A percentile compares a stretch with the other conserved stretches of the same genome.
Evolutionary conservation across 345 rosid genomes (phyloP).

Genomic region (Eucalyptus urophylla): DNA sequence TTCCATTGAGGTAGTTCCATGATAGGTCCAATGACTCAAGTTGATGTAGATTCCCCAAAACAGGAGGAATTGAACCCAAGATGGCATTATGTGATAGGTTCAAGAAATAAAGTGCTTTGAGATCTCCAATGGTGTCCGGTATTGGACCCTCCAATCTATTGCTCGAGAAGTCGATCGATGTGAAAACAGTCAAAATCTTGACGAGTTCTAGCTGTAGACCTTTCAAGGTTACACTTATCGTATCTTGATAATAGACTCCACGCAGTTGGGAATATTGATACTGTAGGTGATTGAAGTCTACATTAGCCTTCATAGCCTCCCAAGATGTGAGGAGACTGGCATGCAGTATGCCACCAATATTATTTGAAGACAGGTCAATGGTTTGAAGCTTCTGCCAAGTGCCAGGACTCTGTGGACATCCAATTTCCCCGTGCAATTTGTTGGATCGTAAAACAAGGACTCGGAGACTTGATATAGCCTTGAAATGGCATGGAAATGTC

Average conservation of each 20-base stretch:
- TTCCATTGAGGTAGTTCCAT: conserved; percentile 5
- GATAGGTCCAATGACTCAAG: conserved; percentile 15
- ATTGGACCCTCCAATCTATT: background rate
- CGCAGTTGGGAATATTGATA: background rate
- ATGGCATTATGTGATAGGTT: conserved; percentile 15
- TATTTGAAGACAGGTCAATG: conserved; percentile 21
- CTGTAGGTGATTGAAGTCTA: background rate
- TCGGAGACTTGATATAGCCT: conserved; percentile 5
- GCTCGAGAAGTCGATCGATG: background rate
- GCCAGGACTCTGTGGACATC: background rate
- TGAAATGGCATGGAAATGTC: conserved; percentile 19
- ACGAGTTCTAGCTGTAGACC: conserved; percentile 15
- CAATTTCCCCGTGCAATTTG: conserved; percentile 8
- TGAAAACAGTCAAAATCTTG: background rate
- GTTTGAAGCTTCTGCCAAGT: conserved; percentile 23
- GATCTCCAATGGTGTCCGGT: conserved; percentile 1
- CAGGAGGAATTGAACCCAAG: background rate
- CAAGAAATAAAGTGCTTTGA: conserved; percentile 6
- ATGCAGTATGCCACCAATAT: conserved; percentile 1
- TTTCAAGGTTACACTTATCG: conserved; percentile 24
- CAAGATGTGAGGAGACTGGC: background rate
- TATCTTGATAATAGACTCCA: background rate
- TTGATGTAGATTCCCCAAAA: background rate
- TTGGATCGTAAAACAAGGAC: conserved; percentile 26
- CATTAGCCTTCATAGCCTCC: background rate